Evolutionary conservation across 2,329 filamentous ascomycete species (phyloP), one percentile per base, ranked within the genome.

Genomic region (Pyrenophora seminiperda): DNA sequence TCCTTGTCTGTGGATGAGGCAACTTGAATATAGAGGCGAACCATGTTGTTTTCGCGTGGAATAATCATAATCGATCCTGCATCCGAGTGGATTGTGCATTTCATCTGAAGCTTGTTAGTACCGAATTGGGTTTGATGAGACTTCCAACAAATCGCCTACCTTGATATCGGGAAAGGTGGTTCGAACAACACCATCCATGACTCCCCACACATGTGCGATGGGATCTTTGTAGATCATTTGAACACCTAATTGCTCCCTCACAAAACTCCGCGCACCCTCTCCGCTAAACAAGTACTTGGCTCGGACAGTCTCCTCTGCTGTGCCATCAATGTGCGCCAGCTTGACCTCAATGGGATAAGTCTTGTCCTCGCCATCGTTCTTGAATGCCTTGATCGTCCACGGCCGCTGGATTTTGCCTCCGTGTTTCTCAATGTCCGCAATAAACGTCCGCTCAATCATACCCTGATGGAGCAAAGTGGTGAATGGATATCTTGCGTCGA

Each of bases 281-380:
- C 82, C 83, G 62, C 81, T 83, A 71, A 85, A 86, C 10, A 86
- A 72, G 53, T 85, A 86, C 71, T 85, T 86, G 32, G 83, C 74
- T 47, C 82, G 77, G 9, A 85, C 77, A 1, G 77, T 91, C 74
- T 95, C 88, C 30, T 79, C 79, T 7, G 79, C 76, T 17, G 83
- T 83, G 22, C 89, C 89, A 64, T 96, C 88, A 11, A 91, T 79
- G 62, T 92, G 88, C 66, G 87, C 84, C 39, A 96, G 76, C 50
- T 85, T 80, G 20, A 96, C 91, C 58, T 89, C 82, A 1, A 96
- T 89, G 1, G 91, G 92, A 67, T 94, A 95, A 18, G 84, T 82
- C 59, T 83, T 79, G 59, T 85, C 81, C 47, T 75, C 73, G 20
- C 79, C 82, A 63, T 84, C 81, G 45, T 84, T 86, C 62, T 81